Conservation (phyloP, 1,139 yeast species). For the Candida labiduridarum region DNA sequence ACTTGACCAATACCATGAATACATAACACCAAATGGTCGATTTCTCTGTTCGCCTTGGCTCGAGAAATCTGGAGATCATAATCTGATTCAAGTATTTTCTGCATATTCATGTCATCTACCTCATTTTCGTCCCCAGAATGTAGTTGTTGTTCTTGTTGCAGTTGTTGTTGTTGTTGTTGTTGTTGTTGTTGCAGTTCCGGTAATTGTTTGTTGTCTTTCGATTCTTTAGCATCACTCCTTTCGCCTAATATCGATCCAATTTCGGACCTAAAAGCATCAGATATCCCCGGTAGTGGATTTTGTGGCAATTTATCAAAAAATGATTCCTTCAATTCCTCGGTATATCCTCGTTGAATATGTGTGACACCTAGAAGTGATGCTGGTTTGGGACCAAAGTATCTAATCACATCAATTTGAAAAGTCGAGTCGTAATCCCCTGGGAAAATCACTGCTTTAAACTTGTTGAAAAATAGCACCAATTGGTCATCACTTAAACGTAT, state of each 20-base stretch:
- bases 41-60: conserved; percentile 47
- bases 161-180: conserved; percentile 8
- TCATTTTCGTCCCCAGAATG: conserved; percentile 14
- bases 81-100: conserved; percentile 54
- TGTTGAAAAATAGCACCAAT: conserved; percentile 36
- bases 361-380: conserved; percentile 38
- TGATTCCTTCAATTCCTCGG: conserved; percentile 30
- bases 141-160: neutral
- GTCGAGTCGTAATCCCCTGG: conserved; percentile 36
- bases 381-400: conserved; percentile 37
- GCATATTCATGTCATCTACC: conserved; percentile 32
- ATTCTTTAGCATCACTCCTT: conserved; percentile 9
- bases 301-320: conserved; percentile 32
- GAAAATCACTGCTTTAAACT: conserved; percentile 38
- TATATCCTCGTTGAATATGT: conserved; percentile 42
- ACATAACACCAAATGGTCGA: conserved; percentile 82
- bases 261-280: conserved; percentile 37
- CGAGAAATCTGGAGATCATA: conserved; percentile 41
- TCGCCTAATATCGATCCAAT: conserved; percentile 23
- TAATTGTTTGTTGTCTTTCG: conserved; percentile 10
- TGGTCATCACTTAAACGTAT: conserved; percentile 32
- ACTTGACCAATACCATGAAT: conserved; percentile 95
- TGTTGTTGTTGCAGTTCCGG: conserved; percentile 9
- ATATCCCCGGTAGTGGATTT: conserved; percentile 30
- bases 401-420: conserved; percentile 41